Conservation (phyloP, 2,329 filamentous ascomycete species). For the Microthyrium microscopicum region DNA sequence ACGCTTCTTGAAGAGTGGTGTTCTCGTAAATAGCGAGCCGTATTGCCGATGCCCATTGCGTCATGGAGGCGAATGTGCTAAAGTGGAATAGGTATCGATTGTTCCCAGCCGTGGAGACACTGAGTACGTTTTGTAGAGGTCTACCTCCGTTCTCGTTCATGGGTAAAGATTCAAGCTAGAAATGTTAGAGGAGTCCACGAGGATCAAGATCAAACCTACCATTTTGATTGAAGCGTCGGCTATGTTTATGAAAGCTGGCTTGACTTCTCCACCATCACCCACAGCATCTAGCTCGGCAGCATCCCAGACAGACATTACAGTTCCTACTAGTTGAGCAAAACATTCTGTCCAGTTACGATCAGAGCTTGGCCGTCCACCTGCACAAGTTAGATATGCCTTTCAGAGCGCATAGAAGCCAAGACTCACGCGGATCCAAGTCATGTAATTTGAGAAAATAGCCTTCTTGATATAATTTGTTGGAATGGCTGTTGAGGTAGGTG, state of each 20-base stretch:
- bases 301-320: constrained; percentile 90
- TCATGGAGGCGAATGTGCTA: constrained; percentile 80
- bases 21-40: constrained; percentile 90
- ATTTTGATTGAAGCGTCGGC: constrained; percentile 97
- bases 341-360: constrained; percentile 77
- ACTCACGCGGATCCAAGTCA: constrained; percentile 79
- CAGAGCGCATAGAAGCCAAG: not conserved
- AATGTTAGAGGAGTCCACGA: constrained; percentile 11
- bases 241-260: constrained; percentile 88
- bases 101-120: constrained; percentile 84
- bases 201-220: constrained; percentile 37
- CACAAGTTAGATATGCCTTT: not conserved
- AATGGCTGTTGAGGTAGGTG: constrained; percentile 82
- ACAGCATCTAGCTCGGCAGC: constrained; percentile 78
- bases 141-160: constrained; percentile 63
- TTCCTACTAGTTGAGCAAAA: constrained; percentile 90
- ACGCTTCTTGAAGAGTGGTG: constrained; percentile 82
- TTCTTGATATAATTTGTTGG: constrained; percentile 93
- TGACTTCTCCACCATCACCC: constrained; percentile 66
- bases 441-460: constrained; percentile 95
- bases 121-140: constrained; percentile 83
- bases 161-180: constrained; percentile 52
- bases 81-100: constrained; percentile 95
- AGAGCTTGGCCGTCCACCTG: constrained; percentile 73
- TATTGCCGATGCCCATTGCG: constrained; percentile 92